Base-by-base conservation (phyloP, 1,284 basidiomycete genomes). In the Ganoderma leucocontextum region DNA sequence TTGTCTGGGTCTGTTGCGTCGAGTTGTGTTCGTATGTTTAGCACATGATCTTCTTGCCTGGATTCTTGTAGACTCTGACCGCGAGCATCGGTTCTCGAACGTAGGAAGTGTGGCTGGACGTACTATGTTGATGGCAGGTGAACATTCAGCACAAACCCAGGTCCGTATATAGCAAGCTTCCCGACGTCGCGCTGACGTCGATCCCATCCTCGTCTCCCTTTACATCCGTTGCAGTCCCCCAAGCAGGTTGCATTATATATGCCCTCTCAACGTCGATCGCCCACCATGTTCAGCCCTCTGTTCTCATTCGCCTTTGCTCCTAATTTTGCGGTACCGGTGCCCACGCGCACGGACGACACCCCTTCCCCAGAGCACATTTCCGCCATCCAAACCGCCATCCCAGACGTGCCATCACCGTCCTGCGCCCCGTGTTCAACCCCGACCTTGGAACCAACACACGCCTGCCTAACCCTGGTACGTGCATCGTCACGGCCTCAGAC, bases 341-440 rank as follows among this genome's bases (percentile, higher is more conserved):
- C 52, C 29, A 29, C 29, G 29, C 6, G 29, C 29, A 29, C 29
- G 29, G 52, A 55, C 25, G 60, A 62, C 36, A 70, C 10, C 10
- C 47, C 47, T 25, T 49, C 47, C 22, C 47, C 47, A 64, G 33
- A 63, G 64, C 36, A 62, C 5, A 13, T 36, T 9, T 8, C 47
- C 47, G 47, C 22, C 57, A 33, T 70, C 2, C 68, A 72, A 39
- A 73, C 72, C 29, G 65, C 64, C 41, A 60, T 73, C 29, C 63
- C 62, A 13, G 58, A 72, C 22, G 68, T 66, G 2, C 67, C 36
- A 72, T 72, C 10, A 75, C 74, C 22, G 60, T 65, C 52, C 64
- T 71, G 9, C 70, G 73, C 22, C 70, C 69, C 19, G 73, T 72
- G 4, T 74, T 66, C 66, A 72, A 72, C 47, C 73, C 74, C 6